Evolutionary conservation across 2,329 filamentous ascomycete genomes (phyloP), one percentile per base, ranked within the genome.

Genomic region (Orbilia quercus): DNA sequence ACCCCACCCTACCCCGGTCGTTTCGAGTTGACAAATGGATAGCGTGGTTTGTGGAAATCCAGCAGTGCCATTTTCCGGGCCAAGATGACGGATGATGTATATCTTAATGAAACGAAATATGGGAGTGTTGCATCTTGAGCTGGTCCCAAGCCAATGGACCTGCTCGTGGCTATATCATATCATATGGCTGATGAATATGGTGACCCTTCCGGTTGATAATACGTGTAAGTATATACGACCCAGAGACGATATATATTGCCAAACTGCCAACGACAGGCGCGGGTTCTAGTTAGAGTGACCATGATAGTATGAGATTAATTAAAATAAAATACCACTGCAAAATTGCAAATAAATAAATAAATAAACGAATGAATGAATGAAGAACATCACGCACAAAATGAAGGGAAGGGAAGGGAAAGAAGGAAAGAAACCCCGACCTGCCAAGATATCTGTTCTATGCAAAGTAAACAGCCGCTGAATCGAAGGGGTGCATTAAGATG

Each of bases 401-500:
- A 50, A 12, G 28, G 12, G 12, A n/a, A 11, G 14, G n/a, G n/a
- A 18, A 22, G 18, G 16, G 16, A 48, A 25, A 48, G 9, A 23
- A 48, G 7, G n/a, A 25, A 25, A 14, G n/a, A 53, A 38, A 40
- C 9, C 20, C 34, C 34, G 44, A 48, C 12, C 51, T 42, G 48
- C 31, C 23, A 62, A 54, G 57, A 16, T 22, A 38, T 54, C 22
- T 50, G 6, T 28, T 5, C 50, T 51, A 71, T 72, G 59, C 67
- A 60, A 12, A 59, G 53, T 72, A 60, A 72, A 72, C 67, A 72
- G 67, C 67, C 67, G 67, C 67, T 64, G 38, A 45, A 50, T 50
- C 53, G 58, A 57, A 62, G 28, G 38, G 31, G 16, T 31, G 23
- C 53, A 59, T 63, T 28, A 40, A 50, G 48, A 50, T 57, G 42